A percentile compares a stretch with the other conserved stretches of the same genome.
These are phyloP conservation scores for Nicotiana paniculata DNA, from an alignment of 257 asterid genomes.

Conservation along the genomic window DNA sequence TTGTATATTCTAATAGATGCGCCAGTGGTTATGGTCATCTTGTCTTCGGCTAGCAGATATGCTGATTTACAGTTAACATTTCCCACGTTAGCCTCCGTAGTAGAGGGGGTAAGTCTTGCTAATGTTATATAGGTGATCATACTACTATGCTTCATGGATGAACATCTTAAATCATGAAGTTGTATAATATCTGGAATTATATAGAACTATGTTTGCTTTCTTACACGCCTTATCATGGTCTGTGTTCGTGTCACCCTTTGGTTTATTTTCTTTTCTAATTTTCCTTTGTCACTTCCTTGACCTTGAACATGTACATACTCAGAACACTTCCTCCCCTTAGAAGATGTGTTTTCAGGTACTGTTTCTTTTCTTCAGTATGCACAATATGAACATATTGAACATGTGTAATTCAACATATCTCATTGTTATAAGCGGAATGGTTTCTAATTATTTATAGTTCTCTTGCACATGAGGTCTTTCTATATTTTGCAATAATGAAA, in stretches of 20 bases:
- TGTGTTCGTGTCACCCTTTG: neutral
- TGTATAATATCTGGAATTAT: slow-evolving; percentile 10
- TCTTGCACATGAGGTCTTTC: slow-evolving; percentile 1
- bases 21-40: neutral
- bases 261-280: neutral
- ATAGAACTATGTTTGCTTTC: slow-evolving; percentile 1
- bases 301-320: neutral
- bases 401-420: neutral
- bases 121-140: slow-evolving; percentile 9
- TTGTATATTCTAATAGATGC: slow-evolving; percentile 2
- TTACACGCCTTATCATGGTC: neutral
- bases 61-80: slow-evolving; percentile 8
- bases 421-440: neutral
- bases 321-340: neutral
- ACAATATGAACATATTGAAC: neutral
- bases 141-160: slow-evolving; percentile 10
- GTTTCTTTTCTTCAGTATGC: neutral
- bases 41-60: neutral
- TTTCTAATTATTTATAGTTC: neutral
- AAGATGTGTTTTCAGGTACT: neutral
- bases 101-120: slow-evolving; percentile 8
- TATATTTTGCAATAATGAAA: neutral
- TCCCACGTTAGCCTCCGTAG: slow-evolving; percentile 1
- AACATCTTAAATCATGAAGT: neutral
- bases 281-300: neutral